Percentiles rank a stretch among this genome's conserved stretches.
phyloP scores from a whole-genome alignment of 2,329 filamentous ascomycete species.

The Sphaerulina vaccinii region DNA sequence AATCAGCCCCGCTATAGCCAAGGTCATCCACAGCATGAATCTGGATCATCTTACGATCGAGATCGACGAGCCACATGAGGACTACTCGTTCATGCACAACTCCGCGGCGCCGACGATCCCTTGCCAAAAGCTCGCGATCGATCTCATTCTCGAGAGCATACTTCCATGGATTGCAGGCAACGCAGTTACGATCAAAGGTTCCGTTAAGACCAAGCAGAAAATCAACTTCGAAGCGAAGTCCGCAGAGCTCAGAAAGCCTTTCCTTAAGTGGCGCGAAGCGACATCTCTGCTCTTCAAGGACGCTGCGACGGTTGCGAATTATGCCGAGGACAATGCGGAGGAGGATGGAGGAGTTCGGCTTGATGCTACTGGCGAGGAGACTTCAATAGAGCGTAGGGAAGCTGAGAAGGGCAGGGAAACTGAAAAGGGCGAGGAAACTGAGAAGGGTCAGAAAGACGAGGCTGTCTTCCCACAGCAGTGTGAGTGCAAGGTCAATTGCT shows the following conservation, averaged over 20 bases:
- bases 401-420: background rate
- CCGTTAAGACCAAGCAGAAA: constrained; percentile 29
- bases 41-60: constrained; percentile 13
- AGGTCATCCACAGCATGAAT: constrained; percentile 9
- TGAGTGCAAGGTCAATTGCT: background rate
- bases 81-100: background rate
- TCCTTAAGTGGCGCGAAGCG: constrained; percentile 18
- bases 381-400: background rate
- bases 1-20: background rate
- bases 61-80: background rate
- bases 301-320: constrained; percentile 15
- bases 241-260: constrained; percentile 14
- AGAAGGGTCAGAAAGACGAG: too few relatives aligned
- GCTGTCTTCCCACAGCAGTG: background rate
- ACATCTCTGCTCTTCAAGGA: constrained; percentile 3
- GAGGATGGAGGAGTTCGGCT: constrained; percentile 25
- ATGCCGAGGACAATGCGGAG: constrained; percentile 20
- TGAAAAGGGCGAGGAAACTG: background rate
- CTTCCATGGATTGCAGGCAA: constrained; percentile 28
- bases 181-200: constrained; percentile 29
- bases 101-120: background rate
- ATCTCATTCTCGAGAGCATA: constrained; percentile 28
- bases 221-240: constrained; percentile 22
- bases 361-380: constrained; percentile 5
- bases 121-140: constrained; percentile 29